These are phyloP conservation scores for Corylus avellana DNA, from an alignment of 306 rosid species.

Conservation along the genomic window DNA sequence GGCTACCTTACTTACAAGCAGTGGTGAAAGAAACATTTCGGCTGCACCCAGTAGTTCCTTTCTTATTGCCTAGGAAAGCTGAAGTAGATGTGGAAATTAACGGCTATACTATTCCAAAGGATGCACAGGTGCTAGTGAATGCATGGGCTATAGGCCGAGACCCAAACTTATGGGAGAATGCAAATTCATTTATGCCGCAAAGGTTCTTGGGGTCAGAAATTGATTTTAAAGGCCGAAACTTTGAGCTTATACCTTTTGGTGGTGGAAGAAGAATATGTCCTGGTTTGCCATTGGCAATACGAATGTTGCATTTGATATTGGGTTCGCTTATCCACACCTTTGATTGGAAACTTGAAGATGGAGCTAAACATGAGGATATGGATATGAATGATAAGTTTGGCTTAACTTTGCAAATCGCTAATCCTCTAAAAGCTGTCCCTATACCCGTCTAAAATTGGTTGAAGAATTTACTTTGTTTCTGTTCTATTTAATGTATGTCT, in stretches of 20 bases:
- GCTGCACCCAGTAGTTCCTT: constrained; percentile 32
- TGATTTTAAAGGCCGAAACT: constrained; percentile 45
- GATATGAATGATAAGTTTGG: constrained; percentile 55
- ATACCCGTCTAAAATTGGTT: not conserved
- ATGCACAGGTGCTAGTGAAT: constrained; percentile 45
- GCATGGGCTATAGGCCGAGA: constrained; percentile 53
- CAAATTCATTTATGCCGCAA: constrained; percentile 46
- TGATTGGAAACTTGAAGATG: constrained; percentile 59
- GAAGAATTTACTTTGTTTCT: too few species aligned
- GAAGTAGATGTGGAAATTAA: constrained; percentile 37
- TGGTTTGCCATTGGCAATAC: constrained; percentile 43
- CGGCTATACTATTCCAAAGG: constrained; percentile 50
- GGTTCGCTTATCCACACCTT: constrained; percentile 52
- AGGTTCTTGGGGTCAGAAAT: constrained; percentile 48
- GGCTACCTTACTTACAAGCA: too few species aligned
- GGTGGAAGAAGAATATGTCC: constrained; percentile 51
- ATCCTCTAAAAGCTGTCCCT: constrained; percentile 44
- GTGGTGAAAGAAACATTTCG: too few species aligned
- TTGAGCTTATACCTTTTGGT: constrained; percentile 59
- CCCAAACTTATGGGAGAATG: constrained; percentile 40
- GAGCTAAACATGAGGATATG: constrained; percentile 31
- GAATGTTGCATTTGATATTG: constrained; percentile 53
- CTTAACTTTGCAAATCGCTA: constrained; percentile 39
- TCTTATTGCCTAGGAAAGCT: constrained; percentile 54
- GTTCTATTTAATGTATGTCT: too few species aligned